Base-by-base conservation (phyloP, 495 filamentous ascomycete species). In the Tuber melanosporum region DNA sequence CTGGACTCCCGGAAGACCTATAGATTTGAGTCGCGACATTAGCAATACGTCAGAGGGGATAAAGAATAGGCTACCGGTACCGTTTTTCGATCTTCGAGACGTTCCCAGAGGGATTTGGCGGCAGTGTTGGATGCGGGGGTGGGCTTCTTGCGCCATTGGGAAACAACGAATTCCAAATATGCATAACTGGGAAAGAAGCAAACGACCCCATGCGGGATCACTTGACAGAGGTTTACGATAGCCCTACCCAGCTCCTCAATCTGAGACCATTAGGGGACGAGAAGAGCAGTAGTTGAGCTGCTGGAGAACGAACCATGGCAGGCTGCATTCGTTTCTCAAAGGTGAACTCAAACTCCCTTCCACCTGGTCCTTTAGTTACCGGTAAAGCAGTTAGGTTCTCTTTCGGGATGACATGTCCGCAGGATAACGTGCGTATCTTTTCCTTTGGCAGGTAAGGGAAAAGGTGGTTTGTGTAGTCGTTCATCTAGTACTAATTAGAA, bases 161-260 rank as follows among this genome's bases (percentile, higher is more conserved):
- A 82, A 47, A 93, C 83, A 47, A 97, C 91, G 49, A 90, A 88
- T 73, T 92, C 90, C 6, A 99, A 87, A 84, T 97, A 98, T 41
- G 91, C 89, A 85, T 98, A 98, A 83, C 93, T 95, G 32, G 96
- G 94, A 80, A 99, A 98, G 84, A 99, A 99, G 12, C 95, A 91
- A n/a, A 98, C 94, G 19, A 98, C 88, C 19, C 95, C 95, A 79
- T 97, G 94, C 0, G 94, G 94, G 17, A 98, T 92, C 26, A 89
- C 85, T 46, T 88, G 86, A 80, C 90, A 92, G 12, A 95, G 85
- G 69, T 91, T 90, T 36, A 93, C 85, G 20, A 97, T 86, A 0
- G 90, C 89, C 70, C 89, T 84, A 6, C 94, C 95, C 4, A 98
- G 88, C 74, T 94, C 91, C 75, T 87, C 86, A 77, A 97, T 90